These are phyloP conservation scores for Geranium brycei DNA, from an alignment of 345 rosid species.

Conservation along the genomic window DNA sequence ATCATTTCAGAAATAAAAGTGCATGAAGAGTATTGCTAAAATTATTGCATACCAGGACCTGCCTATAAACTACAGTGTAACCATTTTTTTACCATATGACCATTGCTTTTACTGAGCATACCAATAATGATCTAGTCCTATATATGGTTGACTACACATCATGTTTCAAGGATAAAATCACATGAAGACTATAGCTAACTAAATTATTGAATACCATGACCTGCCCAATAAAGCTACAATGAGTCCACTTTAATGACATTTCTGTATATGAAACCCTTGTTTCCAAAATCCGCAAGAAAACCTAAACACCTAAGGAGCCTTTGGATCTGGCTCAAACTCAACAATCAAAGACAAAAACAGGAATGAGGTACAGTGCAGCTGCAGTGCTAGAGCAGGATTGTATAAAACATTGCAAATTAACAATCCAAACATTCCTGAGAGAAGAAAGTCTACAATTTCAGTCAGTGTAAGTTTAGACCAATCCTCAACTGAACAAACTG, in stretches of 20 bases:
- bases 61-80: too few relatives aligned
- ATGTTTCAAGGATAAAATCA: too few relatives aligned
- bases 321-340: neutral
- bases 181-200: too few relatives aligned
- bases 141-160: too few relatives aligned
- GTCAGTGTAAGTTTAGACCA: neutral
- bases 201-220: too few relatives aligned
- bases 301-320: neutral
- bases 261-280: neutral
- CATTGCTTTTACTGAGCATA: too few relatives aligned
- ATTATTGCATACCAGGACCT: too few relatives aligned
- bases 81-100: too few relatives aligned
- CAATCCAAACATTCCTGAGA: neutral
- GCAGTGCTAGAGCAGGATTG: neutral
- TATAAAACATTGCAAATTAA: neutral
- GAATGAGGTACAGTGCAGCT: neutral
- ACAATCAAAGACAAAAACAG: neutral
- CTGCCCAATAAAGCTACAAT: neutral
- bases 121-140: too few relatives aligned
- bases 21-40: too few relatives aligned
- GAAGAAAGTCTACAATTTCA: neutral
- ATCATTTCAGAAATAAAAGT: neutral
- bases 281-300: neutral
- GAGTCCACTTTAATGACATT: neutral
- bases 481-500: neutral